A percentile compares a stretch with the other conserved stretches of the same genome.
These are phyloP conservation scores for Trematosphaeria pertusa DNA, from an alignment of 2,329 filamentous ascomycete genomes.

Conservation along the genomic window DNA sequence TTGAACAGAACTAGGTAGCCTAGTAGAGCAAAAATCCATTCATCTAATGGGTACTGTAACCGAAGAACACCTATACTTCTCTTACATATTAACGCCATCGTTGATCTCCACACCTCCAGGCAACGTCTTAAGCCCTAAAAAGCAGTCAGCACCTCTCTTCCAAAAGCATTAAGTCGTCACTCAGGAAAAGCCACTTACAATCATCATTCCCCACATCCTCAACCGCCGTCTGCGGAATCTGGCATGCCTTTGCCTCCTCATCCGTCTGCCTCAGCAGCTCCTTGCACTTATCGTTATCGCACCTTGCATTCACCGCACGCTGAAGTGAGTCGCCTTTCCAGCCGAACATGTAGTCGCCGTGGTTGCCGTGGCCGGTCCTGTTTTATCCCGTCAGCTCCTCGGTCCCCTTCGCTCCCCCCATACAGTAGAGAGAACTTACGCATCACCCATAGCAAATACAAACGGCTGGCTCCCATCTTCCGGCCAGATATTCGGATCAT, in stretches of 20 bases:
- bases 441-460: conserved; percentile 40
- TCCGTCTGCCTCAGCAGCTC: conserved; percentile 34
- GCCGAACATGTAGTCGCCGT: conserved; percentile 35
- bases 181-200: conserved; percentile 20
- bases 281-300: conserved; percentile 34
- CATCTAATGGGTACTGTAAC: too few species aligned
- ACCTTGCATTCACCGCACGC: conserved; percentile 35
- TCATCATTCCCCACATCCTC: conserved; percentile 34
- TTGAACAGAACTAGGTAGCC: too few species aligned
- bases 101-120: conserved; percentile 32
- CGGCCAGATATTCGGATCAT: conserved; percentile 31
- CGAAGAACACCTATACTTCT: too few species aligned
- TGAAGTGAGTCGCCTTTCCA: conserved; percentile 41
- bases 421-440: conserved; percentile 21
- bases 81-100: conserved; percentile 14
- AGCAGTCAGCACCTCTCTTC: conserved; percentile 2
- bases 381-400: conserved; percentile 2
- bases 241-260: conserved; percentile 38
- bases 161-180: neutral
- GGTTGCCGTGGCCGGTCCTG: conserved; percentile 37
- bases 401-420: neutral
- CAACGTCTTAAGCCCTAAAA: conserved; percentile 24
- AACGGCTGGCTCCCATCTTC: conserved; percentile 38
- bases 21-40: too few species aligned
- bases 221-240: conserved; percentile 32